Conservation (phyloP, 495 filamentous ascomycete species). For the Penicillium longicatenatum region DNA sequence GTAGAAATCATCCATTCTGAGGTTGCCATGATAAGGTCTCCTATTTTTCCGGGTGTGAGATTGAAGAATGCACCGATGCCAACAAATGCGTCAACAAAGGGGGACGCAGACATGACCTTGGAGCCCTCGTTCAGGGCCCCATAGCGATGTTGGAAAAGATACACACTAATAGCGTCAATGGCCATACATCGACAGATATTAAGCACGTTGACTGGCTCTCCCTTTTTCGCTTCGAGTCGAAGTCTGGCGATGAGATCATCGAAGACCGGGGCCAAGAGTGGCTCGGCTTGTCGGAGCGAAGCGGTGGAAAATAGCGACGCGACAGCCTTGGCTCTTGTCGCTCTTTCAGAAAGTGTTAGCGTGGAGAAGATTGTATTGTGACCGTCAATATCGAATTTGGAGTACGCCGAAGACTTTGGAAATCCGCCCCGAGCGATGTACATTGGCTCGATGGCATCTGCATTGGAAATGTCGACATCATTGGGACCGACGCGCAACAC, state of each 20-base stretch:
- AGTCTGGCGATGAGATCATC: constrained; percentile 40
- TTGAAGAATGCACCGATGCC: constrained; percentile 53
- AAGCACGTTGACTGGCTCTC: constrained; percentile 44
- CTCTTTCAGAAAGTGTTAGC: constrained; percentile 37
- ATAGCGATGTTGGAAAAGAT: constrained; percentile 49
- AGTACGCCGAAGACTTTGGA: constrained; percentile 46
- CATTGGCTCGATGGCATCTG: constrained; percentile 44
- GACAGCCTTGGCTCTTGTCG: constrained; percentile 50
- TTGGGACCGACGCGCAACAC: constrained; percentile 51
- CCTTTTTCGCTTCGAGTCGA: constrained; percentile 27
- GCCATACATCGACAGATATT: constrained; percentile 45
- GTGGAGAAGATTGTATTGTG: constrained; percentile 55
- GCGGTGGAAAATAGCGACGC: constrained; percentile 47
- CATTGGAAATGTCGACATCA: constrained; percentile 48
- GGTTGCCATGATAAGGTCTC: constrained; percentile 35
- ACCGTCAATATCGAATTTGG: constrained; percentile 55
- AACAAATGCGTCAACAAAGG: constrained; percentile 48
- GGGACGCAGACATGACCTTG: constrained; percentile 33
- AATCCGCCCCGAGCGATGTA: constrained; percentile 51
- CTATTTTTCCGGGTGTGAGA: constrained; percentile 34
- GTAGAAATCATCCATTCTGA: constrained; percentile 29
- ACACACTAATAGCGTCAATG: constrained; percentile 45
- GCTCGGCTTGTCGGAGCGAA: constrained; percentile 34
- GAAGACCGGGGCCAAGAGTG: constrained; percentile 33
- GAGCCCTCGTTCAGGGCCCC: constrained; percentile 39